These are phyloP conservation scores for Ogataea dorogensis DNA, from an alignment of 805 yeast species.

Conservation along the genomic window DNA sequence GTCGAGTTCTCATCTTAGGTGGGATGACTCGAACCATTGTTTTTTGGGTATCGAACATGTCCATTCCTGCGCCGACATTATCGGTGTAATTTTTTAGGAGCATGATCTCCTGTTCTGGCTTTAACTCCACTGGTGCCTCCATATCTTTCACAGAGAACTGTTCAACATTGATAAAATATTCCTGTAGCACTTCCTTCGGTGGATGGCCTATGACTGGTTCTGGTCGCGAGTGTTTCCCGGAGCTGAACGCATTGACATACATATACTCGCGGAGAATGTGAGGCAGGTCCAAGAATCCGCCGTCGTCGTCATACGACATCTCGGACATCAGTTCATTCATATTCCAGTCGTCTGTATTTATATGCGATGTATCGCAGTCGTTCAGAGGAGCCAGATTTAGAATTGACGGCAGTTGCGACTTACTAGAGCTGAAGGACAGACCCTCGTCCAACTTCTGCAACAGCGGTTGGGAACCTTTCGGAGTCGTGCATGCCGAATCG, in stretches of 20 bases:
- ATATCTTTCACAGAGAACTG: constrained; percentile 16
- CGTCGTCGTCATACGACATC: constrained; percentile 7
- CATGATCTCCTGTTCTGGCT: constrained; percentile 26
- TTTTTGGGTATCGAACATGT: constrained; percentile 33
- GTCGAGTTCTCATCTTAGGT: constrained; percentile 17
- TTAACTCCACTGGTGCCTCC: constrained; percentile 12
- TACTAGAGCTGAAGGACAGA: background rate
- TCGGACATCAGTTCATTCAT: constrained; percentile 16
- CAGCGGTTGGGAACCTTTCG: background rate
- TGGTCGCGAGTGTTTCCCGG: constrained; percentile 11
- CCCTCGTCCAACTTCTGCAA: background rate
- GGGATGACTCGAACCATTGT: constrained; percentile 20
- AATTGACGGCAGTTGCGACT: background rate
- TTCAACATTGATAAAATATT: constrained; percentile 25
- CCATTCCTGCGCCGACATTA: constrained; percentile 41
- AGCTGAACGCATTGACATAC: constrained; percentile 36
- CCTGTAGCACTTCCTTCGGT: constrained; percentile 20
- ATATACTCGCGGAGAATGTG: constrained; percentile 38
- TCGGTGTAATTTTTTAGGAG: constrained; percentile 36
- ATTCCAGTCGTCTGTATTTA: too few relatives aligned
- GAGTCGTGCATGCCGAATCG: background rate
- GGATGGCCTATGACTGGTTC: constrained; percentile 14
- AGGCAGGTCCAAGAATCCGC: constrained; percentile 29
- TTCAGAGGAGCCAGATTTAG: background rate
- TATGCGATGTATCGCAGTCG: too few relatives aligned